Evolutionary conservation across 208 protist genomes (phyloP), one percentile per base, ranked within the genome.

Genomic region (Trypanosoma melophagium): DNA sequence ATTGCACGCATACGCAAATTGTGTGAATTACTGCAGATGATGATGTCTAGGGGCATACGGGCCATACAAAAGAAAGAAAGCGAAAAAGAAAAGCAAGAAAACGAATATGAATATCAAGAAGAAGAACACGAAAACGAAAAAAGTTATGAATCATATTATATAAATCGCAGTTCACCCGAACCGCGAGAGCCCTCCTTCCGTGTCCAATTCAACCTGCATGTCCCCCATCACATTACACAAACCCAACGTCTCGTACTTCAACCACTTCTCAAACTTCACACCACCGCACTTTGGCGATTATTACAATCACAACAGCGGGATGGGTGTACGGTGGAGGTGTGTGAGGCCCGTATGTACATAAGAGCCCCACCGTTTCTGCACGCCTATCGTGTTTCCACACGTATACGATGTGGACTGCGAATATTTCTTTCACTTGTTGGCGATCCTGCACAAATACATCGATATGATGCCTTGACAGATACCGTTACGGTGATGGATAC

Each of bases 331-430:
- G 67, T 72, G 14, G 67, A 72, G 28, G 67, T 66, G 41, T 72
- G 67, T 47, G 51, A 72, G 22, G 67, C 59, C 4, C 45, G 59
- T 35, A 2, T 21, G 7, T 66, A 13, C 40, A 53, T 72, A 13
- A 16, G n/a, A 21, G 52, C 59, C 7, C 67, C 59, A 0, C 47
- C 67, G 3, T 60, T 61, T 24, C 22, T 72, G 19, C 65, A 66
- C 24, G 69, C 69, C 12, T 68, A 66, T 50, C 71, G 71, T 22
- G 49, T 77, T 31, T 64, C 71, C 3, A 71, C 71, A 21, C 28
- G 0, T 21, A 66, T 77, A 49, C n/a, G 22, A 25, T 65, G 64
- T 40, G 59, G 64, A 0, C 17, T 77, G 31, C 64, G 13, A 14
- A 77, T 45, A n/a, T 77, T 77, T 42, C 45, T 47, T 44, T 25